Percentiles rank a stretch among this genome's conserved stretches.
phyloP scores from a whole-genome alignment of 2,329 filamentous ascomycete genomes.

The Sporothrix variecibatus region DNA sequence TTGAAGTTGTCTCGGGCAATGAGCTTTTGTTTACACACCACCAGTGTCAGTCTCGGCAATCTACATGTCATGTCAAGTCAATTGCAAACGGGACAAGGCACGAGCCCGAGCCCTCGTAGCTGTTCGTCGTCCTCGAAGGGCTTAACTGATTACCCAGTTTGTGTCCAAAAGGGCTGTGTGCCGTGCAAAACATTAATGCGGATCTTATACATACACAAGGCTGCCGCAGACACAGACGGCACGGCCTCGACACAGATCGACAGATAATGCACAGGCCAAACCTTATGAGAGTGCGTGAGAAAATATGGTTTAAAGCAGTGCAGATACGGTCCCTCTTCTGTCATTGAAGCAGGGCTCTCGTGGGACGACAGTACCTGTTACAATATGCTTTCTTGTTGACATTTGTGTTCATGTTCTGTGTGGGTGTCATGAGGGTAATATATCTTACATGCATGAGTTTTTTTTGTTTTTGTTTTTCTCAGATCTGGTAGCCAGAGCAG shows the following conservation, averaged over 20 bases:
- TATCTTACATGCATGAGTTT: no score
- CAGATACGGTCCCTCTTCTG: neutral
- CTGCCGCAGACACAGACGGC: neutral
- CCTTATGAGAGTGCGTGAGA: neutral
- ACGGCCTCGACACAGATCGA: constrained; percentile 14
- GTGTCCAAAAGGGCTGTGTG: neutral
- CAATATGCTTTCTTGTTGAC: no score
- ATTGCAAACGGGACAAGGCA: neutral
- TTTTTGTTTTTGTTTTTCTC: no score
- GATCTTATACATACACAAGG: constrained; percentile 15
- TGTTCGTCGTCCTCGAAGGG: neutral
- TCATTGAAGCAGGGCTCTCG: no score
- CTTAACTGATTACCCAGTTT: neutral
- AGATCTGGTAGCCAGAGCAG: no score
- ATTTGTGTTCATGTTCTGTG: no score
- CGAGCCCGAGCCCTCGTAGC: neutral
- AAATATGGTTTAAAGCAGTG: neutral
- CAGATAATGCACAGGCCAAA: neutral
- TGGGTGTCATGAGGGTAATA: no score
- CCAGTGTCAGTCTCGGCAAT: neutral
- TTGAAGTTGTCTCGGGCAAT: neutral
- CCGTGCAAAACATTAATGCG: constrained; percentile 20
- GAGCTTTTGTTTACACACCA: no score
- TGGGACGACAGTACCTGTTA: no score
- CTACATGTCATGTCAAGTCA: neutral